A percentile compares a stretch with the other conserved stretches of the same genome.
phyloP scores from a whole-genome alignment of 169 alveolate genomes.

The Toxoplasma gondii region DNA sequence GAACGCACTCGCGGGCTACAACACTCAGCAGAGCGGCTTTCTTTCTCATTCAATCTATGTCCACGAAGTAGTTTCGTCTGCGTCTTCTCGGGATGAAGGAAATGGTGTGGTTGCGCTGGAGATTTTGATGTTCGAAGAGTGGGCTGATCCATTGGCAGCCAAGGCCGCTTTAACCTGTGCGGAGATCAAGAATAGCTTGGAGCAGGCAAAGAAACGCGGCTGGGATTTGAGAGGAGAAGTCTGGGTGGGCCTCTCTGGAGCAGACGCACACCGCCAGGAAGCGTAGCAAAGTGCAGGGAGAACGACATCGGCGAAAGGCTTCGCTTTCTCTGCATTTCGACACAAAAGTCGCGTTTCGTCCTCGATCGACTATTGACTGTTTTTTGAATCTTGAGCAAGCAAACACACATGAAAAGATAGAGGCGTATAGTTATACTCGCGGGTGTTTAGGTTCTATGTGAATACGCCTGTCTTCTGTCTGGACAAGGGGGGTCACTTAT shows the following conservation, averaged over 20 bases:
- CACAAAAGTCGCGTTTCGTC: too few species aligned
- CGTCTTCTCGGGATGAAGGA: background rate
- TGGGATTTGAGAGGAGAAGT: conserved; percentile 31
- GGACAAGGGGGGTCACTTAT: too few species aligned
- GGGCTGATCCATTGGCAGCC: conserved; percentile 52
- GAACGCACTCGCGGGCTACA: conserved; percentile 4
- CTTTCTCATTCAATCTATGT: conserved; percentile 4
- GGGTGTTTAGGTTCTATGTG: too few species aligned
- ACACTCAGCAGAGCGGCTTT: background rate
- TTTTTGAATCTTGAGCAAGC: too few species aligned
- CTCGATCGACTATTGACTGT: too few species aligned
- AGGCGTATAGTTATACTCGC: too few species aligned
- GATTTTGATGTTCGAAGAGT: conserved; percentile 30
- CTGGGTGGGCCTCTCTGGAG: conserved; percentile 9
- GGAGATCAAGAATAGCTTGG: background rate
- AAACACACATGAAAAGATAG: too few species aligned
- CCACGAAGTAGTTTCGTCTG: background rate
- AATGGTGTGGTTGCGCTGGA: background rate
- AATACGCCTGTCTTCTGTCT: too few species aligned
- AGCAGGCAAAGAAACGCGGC: background rate
- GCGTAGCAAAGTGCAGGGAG: background rate
- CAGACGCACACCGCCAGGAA: background rate
- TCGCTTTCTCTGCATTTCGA: too few species aligned
- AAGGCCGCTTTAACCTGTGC: background rate
- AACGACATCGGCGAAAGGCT: background rate